phyloP scores from a whole-genome alignment of 192 early-diverging fungal species.

The Mycoemilia scoparia region DNA sequence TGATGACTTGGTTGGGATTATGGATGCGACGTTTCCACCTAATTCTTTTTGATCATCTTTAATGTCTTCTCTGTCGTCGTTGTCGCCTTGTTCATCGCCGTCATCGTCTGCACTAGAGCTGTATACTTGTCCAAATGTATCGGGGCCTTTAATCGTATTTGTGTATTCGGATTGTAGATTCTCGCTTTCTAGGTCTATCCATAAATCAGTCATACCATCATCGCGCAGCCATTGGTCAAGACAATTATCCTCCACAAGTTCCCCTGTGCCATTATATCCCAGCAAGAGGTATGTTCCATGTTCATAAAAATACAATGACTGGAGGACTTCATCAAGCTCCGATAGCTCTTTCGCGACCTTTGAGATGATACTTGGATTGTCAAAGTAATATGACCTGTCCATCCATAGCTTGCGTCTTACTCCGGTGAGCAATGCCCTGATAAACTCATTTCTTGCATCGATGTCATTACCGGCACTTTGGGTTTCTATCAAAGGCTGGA shows the following conservation, averaged over 20 bases:
- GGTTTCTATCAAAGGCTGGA: conserved; percentile 42
- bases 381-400: conserved; percentile 30
- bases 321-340: conserved; percentile 47
- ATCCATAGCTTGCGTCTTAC: conserved; percentile 37
- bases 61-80: conserved; percentile 32
- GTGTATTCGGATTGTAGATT: conserved; percentile 40
- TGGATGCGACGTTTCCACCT: too few species aligned
- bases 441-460: conserved; percentile 52
- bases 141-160: conserved; percentile 36
- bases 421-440: conserved; percentile 31
- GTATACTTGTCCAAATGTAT: conserved; percentile 42
- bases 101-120: too few species aligned
- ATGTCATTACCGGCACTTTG: conserved; percentile 16
- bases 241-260: conserved; percentile 9
- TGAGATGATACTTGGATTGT: conserved; percentile 37
- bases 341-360: conserved; percentile 46
- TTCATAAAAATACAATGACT: conserved; percentile 36
- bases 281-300: conserved; percentile 28
- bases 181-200: conserved; percentile 48
- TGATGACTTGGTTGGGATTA: too few species aligned
- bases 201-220: conserved; percentile 36
- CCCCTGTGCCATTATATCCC: conserved; percentile 21
- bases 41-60: too few species aligned
- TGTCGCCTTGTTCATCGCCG: conserved; percentile 26
- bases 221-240: conserved; percentile 37